phyloP scores from a whole-genome alignment of 495 filamentous ascomycete genomes.

The Sporormia fimetaria region DNA sequence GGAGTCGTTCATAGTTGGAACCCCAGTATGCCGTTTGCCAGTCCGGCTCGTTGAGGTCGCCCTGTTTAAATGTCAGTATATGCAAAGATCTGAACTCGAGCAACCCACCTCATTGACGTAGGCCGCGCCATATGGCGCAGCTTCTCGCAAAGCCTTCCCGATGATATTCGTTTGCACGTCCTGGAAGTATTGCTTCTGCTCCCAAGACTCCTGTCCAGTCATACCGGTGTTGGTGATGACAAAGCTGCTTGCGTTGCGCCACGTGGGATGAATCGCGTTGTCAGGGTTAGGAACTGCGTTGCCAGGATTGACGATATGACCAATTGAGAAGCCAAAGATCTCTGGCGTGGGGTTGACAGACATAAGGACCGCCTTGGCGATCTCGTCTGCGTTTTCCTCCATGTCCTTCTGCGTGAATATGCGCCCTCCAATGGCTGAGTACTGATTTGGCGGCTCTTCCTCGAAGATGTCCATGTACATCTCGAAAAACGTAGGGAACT shows the following conservation, averaged over 20 bases:
- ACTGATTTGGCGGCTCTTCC: conserved; percentile 35
- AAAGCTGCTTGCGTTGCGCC: conserved; percentile 22
- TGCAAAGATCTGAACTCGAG: background rate
- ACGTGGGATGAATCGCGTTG: conserved; percentile 27
- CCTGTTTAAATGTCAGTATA: conserved; percentile 26
- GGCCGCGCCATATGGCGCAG: conserved; percentile 19
- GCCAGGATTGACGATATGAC: conserved; percentile 42
- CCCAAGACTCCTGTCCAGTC: conserved; percentile 13
- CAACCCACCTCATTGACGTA: conserved; percentile 25
- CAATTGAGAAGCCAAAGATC: conserved; percentile 35
- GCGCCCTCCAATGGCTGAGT: conserved; percentile 40
- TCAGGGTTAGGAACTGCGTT: conserved; percentile 21
- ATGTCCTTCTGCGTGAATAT: conserved; percentile 36
- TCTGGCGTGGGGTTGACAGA: conserved; percentile 19
- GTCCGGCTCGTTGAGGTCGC: conserved; percentile 49
- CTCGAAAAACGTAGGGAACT: conserved; percentile 36
- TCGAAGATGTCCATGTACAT: conserved; percentile 41
- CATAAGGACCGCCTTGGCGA: conserved; percentile 36
- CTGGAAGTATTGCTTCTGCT: conserved; percentile 3
- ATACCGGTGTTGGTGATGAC: conserved; percentile 23
- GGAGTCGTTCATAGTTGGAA: conserved; percentile 40
- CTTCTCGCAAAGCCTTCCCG: conserved; percentile 15
- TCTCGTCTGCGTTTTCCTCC: conserved; percentile 32
- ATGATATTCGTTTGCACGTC: conserved; percentile 17
- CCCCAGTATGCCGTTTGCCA: conserved; percentile 56